Evolutionary conservation across 192 early-diverging fungal genomes (phyloP).

Genomic region (Piromyces finnis): DNA sequence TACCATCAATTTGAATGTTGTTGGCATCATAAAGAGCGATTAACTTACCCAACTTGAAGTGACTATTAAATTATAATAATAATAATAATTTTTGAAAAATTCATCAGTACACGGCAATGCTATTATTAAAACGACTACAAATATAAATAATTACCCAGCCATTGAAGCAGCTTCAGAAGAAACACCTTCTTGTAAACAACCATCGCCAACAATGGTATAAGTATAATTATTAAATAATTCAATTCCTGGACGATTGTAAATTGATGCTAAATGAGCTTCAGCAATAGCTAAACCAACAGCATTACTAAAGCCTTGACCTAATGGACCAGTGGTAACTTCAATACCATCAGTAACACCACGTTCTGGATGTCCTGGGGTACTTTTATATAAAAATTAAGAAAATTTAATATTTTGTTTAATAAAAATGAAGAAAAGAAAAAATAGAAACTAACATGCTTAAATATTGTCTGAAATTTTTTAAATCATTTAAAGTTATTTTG

Average conservation of each 20-base stretch:
- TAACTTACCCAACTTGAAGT: constrained; percentile 81
- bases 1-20: constrained; percentile 87
- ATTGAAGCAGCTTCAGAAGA: constrained; percentile 76
- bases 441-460: constrained; percentile 45
- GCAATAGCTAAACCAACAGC: constrained; percentile 87
- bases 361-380: constrained; percentile 95
- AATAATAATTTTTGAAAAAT: too few species aligned
- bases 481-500: constrained; percentile 75
- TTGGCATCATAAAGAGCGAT: constrained; percentile 94
- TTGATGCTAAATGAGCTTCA: constrained; percentile 71
- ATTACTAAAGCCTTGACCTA: constrained; percentile 80
- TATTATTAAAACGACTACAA: too few species aligned
- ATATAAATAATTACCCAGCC: constrained; percentile 43
- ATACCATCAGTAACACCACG: constrained; percentile 61
- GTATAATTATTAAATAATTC: constrained; percentile 73
- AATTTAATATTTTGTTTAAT: too few species aligned
- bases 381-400: constrained; percentile 9
- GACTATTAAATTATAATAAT: constrained; percentile 14
- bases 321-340: constrained; percentile 93
- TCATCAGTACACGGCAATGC: too few species aligned
- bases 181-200: constrained; percentile 97
- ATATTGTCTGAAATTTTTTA: constrained; percentile 76
- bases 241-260: constrained; percentile 79
- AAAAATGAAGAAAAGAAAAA: too few species aligned
- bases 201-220: constrained; percentile 75